Percentiles rank a stretch among this genome's conserved stretches.
Conservation (phyloP, 148 eudicot genomes). For the Linanthus parryae region DNA sequence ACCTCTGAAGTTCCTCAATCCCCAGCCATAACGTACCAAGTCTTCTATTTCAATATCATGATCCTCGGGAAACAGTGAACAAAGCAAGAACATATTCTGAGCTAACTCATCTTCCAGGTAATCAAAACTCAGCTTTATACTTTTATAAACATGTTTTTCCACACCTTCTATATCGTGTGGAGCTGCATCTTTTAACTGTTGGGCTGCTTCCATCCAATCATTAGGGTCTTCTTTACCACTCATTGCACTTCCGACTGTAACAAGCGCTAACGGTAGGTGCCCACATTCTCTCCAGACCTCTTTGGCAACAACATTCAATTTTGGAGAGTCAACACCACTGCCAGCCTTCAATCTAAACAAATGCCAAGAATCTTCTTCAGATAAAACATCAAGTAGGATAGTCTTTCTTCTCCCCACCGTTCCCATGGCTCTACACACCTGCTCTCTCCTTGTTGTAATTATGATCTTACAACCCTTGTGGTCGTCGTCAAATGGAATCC, state of each 20-base stretch:
- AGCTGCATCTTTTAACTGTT: constrained; percentile 20
- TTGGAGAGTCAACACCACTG: constrained; percentile 16
- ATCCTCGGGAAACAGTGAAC: constrained; percentile 43
- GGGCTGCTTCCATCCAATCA: constrained; percentile 32
- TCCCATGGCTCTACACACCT: constrained; percentile 25
- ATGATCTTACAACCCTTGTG: constrained; percentile 25
- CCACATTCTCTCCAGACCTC: constrained; percentile 40
- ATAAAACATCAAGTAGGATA: constrained; percentile 18
- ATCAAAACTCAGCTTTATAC: constrained; percentile 34
- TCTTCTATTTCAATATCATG: constrained; percentile 27
- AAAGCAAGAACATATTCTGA: constrained; percentile 21
- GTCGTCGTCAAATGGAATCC: constrained; percentile 22
- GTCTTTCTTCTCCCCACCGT: constrained; percentile 17
- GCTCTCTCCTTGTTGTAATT: constrained; percentile 26
- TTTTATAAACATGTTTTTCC: constrained; percentile 23
- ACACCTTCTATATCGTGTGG: constrained; percentile 27
- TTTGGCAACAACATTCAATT: constrained; percentile 18
- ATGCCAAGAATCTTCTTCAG: constrained; percentile 34
- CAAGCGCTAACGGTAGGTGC: constrained; percentile 46
- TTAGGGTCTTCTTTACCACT: constrained; percentile 19
- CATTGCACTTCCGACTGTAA: constrained; percentile 29
- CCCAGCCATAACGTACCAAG: constrained; percentile 30
- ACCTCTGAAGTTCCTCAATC: constrained; percentile 27
- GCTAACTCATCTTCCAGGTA: constrained; percentile 23
- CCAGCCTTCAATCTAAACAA: constrained; percentile 32